Evolutionary conservation across 495 filamentous ascomycete genomes (phyloP), one percentile per base, ranked within the genome.

Genomic region (Podospora pseudopauciseta): DNA sequence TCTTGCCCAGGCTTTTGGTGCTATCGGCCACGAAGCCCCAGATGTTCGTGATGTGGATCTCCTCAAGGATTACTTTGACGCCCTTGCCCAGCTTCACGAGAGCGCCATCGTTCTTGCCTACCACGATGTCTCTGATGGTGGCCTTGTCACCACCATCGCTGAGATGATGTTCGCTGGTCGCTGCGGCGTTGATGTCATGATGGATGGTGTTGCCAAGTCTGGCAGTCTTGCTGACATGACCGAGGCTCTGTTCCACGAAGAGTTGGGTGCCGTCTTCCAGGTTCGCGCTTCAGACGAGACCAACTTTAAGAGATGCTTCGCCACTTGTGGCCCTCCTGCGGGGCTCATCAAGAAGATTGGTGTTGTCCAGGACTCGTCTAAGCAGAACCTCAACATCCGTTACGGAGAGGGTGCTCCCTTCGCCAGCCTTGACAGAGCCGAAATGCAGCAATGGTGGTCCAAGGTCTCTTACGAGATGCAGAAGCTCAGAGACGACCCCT

Each of bases 81-180:
- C 94, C 20, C 84, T 96, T 16, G 86, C 90, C 39, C 90, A 94
- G 73, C 83, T 96, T 5, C 95, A 98, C 75, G 89, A 96, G 74
- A 85, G 89, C 55, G 91, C 89, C 18, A 86, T 97, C 69, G 93
- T 99, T 32, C 85, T 98, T 27, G 96, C 95, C 19, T 98, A 98
- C 74, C 95, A 99, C 75, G 95, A 98, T 75, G 85, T 90, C 44
- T 97, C 92, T 18, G 95, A 98, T 71, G 95, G 96, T 78, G 95
- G 95, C 73, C 81, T 99, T 4, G 87, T 98, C 72, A 97, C 94
- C 15, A 93, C 94, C 7, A 82, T 98, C 13, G 91, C 88, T 13
- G 95, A 99, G 78, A 98, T 98, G 95, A 96, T 97, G 88, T 97
- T 99, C 73, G 95, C 95, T 13, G 95, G 95, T 30, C 89, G 95